Conservation (phyloP, 495 filamentous ascomycete species). For the Hapsidospora chrysogenum region DNA sequence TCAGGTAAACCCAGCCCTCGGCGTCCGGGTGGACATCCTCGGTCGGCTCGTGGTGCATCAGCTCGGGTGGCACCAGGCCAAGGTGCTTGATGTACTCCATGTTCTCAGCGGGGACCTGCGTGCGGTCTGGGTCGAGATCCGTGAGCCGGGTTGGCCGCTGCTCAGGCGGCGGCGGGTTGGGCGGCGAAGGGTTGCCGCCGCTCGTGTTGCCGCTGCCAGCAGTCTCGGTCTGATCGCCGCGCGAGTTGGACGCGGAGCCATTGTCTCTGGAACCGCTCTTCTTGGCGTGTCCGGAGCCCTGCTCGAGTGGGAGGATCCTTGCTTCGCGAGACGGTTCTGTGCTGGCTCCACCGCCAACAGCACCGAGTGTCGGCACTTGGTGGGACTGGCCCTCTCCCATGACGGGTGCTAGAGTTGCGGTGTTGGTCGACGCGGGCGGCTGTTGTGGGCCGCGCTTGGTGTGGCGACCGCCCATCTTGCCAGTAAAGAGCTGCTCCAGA, state of each 20-base stretch:
- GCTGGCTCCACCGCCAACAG: not conserved
- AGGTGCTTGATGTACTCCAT: conserved; percentile 60
- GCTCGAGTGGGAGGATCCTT: conserved; percentile 14
- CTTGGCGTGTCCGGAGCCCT: conserved; percentile 6
- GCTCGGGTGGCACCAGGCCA: conserved; percentile 36
- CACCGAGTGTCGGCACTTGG: conserved; percentile 3
- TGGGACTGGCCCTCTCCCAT: not conserved
- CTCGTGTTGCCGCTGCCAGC: conserved; percentile 13
- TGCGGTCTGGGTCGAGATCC: conserved; percentile 52
- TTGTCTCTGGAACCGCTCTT: conserved; percentile 20
- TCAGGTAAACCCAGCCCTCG: conserved; percentile 68
- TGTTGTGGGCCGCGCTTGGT: conserved; percentile 5
- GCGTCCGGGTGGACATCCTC: conserved; percentile 31
- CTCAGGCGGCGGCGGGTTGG: conserved; percentile 24
- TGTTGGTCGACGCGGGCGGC: conserved; percentile 9
- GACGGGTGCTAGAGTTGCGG: not conserved
- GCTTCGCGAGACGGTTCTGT: conserved; percentile 20
- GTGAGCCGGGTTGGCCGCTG: conserved; percentile 57
- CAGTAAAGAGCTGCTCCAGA: conserved; percentile 66
- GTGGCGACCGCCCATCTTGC: conserved; percentile 30
- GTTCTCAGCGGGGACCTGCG: conserved; percentile 52
- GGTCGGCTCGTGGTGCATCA: conserved; percentile 3
- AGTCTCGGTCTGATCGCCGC: conserved; percentile 20
- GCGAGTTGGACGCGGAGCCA: conserved; percentile 17
- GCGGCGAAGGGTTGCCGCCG: conserved; percentile 23